Evolutionary conservation across 805 yeast species (phyloP).

Genomic region (Teunomyces lycoperdinae): DNA sequence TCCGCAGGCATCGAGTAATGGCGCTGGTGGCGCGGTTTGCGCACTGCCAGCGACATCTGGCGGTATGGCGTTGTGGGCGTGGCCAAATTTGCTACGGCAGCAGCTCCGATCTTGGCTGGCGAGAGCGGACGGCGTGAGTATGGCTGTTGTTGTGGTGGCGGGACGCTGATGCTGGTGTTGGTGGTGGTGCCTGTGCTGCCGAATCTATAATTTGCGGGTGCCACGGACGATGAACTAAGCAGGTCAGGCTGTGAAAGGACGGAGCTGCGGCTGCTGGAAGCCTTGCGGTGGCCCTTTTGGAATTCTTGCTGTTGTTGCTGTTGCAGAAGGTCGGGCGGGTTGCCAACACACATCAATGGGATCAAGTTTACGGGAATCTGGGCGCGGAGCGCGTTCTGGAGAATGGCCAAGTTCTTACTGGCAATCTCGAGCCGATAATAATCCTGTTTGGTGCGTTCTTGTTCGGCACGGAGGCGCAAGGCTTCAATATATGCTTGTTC

Average conservation of each 20-base stretch:
- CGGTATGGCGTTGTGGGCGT: conserved; percentile 36
- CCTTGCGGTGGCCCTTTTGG: conserved; percentile 7
- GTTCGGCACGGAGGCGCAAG: conserved; percentile 60
- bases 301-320: conserved; percentile 2
- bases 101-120: conserved; percentile 72
- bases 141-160: conserved; percentile 8
- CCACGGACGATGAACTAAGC: conserved; percentile 27
- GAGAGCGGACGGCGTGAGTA: conserved; percentile 45
- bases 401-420: conserved; percentile 55
- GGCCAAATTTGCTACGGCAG: conserved; percentile 55
- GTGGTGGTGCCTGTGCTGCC: conserved; percentile 19
- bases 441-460: conserved; percentile 81
- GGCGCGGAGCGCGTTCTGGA: conserved; percentile 57
- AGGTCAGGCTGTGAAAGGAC: conserved; percentile 12
- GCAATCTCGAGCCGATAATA: conserved; percentile 64
- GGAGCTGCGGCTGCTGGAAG: conserved; percentile 5
- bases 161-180: conserved; percentile 9
- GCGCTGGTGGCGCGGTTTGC: conserved; percentile 30
- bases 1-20: conserved; percentile 44
- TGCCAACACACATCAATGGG: conserved; percentile 51
- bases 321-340: conserved; percentile 6
- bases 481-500: conserved; percentile 59
- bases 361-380: conserved; percentile 65
- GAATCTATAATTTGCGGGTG: conserved; percentile 36
- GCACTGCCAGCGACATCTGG: conserved; percentile 13